Evolutionary conservation across 2,329 filamentous ascomycete genomes (phyloP).

Genomic region (Colletotrichum eremochloae): DNA sequence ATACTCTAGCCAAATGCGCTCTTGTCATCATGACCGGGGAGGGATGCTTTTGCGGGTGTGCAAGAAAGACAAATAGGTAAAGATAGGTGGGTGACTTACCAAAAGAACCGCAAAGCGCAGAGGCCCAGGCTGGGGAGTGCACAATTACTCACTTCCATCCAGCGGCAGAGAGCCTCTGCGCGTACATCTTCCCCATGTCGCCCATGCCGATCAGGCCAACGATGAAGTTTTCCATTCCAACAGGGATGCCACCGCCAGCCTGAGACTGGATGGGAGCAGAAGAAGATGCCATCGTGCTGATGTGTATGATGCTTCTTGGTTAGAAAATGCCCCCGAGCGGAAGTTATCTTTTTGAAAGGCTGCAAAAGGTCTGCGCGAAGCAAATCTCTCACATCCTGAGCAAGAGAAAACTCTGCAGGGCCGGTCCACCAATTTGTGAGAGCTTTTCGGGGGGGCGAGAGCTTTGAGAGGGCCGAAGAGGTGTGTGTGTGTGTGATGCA

Average conservation of each 20-base stretch:
- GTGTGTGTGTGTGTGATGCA: conserved; percentile 11
- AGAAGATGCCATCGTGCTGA: conserved; percentile 38
- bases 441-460: conserved; percentile 15
- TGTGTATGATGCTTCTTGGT: neutral
- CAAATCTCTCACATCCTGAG: conserved; percentile 43
- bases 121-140: conserved; percentile 32
- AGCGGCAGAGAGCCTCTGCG: conserved; percentile 85
- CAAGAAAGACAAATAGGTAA: conserved; percentile 30
- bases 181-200: conserved; percentile 99
- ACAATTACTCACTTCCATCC: conserved; percentile 85
- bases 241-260: conserved; percentile 48
- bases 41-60: conserved; percentile 15
- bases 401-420: conserved; percentile 13
- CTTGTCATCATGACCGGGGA: conserved; percentile 89
- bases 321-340: conserved; percentile 3
- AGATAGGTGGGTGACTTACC: conserved; percentile 52
- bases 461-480: conserved; percentile 1
- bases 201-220: conserved; percentile 99
- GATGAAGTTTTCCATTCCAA: conserved; percentile 75
- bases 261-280: conserved; percentile 24
- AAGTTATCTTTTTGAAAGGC: conserved; percentile 1
- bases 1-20: conserved; percentile 99
- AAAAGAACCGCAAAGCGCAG: conserved; percentile 43
- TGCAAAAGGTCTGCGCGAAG: conserved; percentile 36
- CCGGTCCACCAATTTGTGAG: neutral